These are phyloP conservation scores for Solanum paucissectum DNA, from an alignment of 257 asterid genomes.

Conservation along the genomic window DNA sequence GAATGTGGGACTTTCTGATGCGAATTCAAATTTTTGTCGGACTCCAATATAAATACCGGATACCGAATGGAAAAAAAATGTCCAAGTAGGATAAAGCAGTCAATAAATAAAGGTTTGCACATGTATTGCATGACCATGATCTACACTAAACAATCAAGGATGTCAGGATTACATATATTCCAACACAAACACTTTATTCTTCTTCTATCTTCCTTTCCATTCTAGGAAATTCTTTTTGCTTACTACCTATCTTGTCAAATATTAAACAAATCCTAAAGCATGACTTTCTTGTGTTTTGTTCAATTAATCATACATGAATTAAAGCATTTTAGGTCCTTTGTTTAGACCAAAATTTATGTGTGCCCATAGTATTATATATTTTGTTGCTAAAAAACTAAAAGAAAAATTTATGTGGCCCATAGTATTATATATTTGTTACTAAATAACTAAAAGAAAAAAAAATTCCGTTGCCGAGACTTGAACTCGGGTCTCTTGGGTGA, in stretches of 20 bases:
- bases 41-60: too few species aligned
- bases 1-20: neutral
- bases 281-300: neutral
- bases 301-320: neutral
- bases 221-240: neutral
- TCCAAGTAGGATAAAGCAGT: neutral
- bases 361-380: neutral
- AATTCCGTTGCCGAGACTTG: slow-evolving; percentile 67
- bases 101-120: neutral
- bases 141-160: neutral
- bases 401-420: too few species aligned
- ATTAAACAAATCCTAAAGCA: neutral
- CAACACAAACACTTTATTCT: neutral
- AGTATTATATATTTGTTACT: neutral
- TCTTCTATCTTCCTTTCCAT: neutral
- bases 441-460: neutral
- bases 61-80: too few species aligned
- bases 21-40: too few species aligned
- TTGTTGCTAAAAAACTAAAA: too few species aligned
- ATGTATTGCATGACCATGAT: neutral
- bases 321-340: neutral
- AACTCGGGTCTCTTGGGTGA: slow-evolving; percentile 99
- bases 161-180: neutral
- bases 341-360: neutral
- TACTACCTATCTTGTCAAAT: neutral